These are phyloP conservation scores for Marchantia paleacea DNA, from an alignment of 225 moss, liverwort and hornwort species.

Conservation along the genomic window DNA sequence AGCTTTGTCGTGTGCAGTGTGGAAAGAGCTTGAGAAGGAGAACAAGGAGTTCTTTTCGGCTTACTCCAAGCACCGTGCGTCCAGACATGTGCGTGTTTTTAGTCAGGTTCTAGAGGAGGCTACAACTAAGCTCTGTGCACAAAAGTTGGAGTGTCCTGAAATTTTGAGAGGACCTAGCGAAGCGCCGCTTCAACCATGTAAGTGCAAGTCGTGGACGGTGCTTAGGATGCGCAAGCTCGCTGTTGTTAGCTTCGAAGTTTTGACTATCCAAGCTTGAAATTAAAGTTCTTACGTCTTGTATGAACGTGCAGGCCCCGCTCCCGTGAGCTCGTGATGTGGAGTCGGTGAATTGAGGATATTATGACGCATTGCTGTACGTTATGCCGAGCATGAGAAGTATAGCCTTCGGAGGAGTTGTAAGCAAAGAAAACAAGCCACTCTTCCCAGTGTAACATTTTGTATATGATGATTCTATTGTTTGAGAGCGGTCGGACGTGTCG, in stretches of 20 bases:
- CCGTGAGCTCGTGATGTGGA: not conserved
- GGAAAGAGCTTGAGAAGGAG: slow-evolving; percentile 54
- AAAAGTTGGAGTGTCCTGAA: slow-evolving; percentile 33
- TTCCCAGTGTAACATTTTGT: not conserved
- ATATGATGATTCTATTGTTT: not conserved
- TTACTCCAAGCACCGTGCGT: slow-evolving; percentile 34
- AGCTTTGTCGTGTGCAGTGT: slow-evolving; percentile 22
- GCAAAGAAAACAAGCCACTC: too few relatives aligned
- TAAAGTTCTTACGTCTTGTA: not conserved
- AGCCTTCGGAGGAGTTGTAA: not conserved
- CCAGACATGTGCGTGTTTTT: slow-evolving; percentile 33
- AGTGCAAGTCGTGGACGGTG: not conserved
- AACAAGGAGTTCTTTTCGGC: slow-evolving; percentile 47
- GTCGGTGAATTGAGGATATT: not conserved
- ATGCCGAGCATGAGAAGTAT: not conserved
- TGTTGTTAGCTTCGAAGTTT: not conserved
- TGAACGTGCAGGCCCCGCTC: not conserved
- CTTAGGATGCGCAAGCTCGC: not conserved
- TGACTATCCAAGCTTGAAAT: too few relatives aligned
- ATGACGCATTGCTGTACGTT: not conserved
- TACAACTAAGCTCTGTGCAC: slow-evolving; percentile 36
- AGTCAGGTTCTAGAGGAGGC: slow-evolving; percentile 41
- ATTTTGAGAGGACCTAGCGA: slow-evolving; percentile 15
- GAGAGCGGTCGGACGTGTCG: not conserved
- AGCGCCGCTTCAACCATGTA: slow-evolving; percentile 34